Percentiles rank a stretch among this genome's conserved stretches.
These are phyloP conservation scores for Dactylellina sp. DNA, from an alignment of 2,329 filamentous ascomycete genomes.

Conservation along the genomic window DNA sequence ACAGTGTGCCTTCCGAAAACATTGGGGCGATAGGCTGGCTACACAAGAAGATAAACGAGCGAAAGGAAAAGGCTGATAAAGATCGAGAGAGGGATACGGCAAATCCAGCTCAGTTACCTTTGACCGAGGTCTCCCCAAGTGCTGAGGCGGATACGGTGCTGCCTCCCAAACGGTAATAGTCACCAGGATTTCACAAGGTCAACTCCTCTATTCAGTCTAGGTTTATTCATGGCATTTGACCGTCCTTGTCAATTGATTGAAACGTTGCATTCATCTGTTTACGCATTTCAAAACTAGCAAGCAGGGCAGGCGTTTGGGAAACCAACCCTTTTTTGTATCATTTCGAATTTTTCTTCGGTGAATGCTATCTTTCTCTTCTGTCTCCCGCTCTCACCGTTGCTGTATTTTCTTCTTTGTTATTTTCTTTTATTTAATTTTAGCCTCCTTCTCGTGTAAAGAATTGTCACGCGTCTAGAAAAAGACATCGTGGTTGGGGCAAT, in stretches of 20 bases:
- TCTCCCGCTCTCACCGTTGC: background rate
- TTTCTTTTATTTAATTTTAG: conserved; percentile 1
- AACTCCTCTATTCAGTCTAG: background rate
- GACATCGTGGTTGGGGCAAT: conserved; percentile 1
- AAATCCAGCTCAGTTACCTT: conserved; percentile 12
- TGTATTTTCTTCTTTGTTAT: conserved; percentile 13
- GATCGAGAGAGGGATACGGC: conserved; percentile 36
- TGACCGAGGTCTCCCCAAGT: conserved; percentile 17
- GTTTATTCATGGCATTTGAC: conserved; percentile 1
- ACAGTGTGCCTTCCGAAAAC: conserved; percentile 30
- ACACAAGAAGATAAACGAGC: conserved; percentile 71
- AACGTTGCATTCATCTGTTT: conserved; percentile 20
- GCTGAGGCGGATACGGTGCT: conserved; percentile 20
- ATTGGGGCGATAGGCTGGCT: conserved; percentile 73
- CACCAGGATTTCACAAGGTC: background rate
- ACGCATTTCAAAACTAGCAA: conserved; percentile 24
- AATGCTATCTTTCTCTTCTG: background rate
- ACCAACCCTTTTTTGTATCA: conserved; percentile 11
- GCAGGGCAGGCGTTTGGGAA: conserved; percentile 50
- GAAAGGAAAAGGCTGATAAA: conserved; percentile 63
- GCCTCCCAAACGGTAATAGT: conserved; percentile 42
- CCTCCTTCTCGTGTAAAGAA: background rate
- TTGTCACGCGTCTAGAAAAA: background rate
- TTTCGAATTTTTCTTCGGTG: conserved; percentile 3
- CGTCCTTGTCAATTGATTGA: background rate